phyloP scores from a whole-genome alignment of 1,139 yeast species.

The Debaryomyces fabryi region DNA sequence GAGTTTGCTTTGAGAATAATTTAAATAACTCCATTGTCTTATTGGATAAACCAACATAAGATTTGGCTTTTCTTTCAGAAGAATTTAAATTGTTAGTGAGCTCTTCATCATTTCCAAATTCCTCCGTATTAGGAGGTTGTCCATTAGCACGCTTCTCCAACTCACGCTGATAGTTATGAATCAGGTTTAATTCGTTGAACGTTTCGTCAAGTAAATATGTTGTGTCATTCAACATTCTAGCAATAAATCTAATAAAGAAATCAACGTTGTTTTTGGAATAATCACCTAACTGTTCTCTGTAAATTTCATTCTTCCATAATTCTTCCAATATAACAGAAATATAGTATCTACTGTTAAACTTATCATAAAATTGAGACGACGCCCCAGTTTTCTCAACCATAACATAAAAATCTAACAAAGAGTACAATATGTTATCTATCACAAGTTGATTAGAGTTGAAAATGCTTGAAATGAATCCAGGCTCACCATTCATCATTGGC shows the following conservation, averaged over 20 bases:
- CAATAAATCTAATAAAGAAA: conserved; percentile 88
- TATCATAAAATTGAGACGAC: conserved; percentile 92
- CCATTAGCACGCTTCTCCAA: conserved; percentile 45
- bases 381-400: conserved; percentile 97
- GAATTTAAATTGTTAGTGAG: conserved; percentile 54
- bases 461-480: conserved; percentile 74
- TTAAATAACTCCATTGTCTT: conserved; percentile 80
- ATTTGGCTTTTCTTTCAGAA: conserved; percentile 77
- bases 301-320: conserved; percentile 74
- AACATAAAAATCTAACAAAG: conserved; percentile 86
- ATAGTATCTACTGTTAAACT: conserved; percentile 87
- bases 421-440: conserved; percentile 68
- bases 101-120: conserved; percentile 64
- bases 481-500: conserved; percentile 54
- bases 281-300: conserved; percentile 65
- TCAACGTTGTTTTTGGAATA: conserved; percentile 71
- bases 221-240: conserved; percentile 91
- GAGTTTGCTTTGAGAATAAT: conserved; percentile 83
- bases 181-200: conserved; percentile 72
- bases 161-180: conserved; percentile 74
- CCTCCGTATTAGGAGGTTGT: conserved; percentile 35
- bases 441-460: conserved; percentile 69
- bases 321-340: conserved; percentile 82
- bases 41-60: conserved; percentile 81
- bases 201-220: conserved; percentile 93